Evolutionary conservation across 768 basidiomycete species (phyloP).

Genomic region (Tulasnella sp.): DNA sequence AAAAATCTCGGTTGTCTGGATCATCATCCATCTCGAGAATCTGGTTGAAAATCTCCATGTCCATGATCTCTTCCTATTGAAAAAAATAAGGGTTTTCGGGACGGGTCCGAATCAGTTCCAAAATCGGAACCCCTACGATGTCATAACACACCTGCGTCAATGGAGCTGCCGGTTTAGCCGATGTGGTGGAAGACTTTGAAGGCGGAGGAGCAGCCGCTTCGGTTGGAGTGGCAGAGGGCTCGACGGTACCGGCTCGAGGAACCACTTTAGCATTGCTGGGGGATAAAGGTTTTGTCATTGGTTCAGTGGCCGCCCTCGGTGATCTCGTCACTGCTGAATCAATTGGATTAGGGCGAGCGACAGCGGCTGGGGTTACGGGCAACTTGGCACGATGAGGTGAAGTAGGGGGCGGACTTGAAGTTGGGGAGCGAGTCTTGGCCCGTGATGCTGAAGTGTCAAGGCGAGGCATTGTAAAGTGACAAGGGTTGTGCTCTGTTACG

Average conservation of each 20-base stretch:
- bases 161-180: neutral
- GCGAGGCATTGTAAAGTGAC: too few relatives aligned
- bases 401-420: neutral
- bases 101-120: neutral
- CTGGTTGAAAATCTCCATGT: slow-evolving; percentile 72
- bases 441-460: too few relatives aligned
- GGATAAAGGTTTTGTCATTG: neutral
- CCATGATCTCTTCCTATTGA: slow-evolving; percentile 32
- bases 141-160: neutral
- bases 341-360: neutral
- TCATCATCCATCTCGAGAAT: slow-evolving; percentile 87
- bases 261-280: neutral
- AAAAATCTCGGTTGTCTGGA: slow-evolving; percentile 55
- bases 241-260: neutral
- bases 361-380: slow-evolving; percentile 4
- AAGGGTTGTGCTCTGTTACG: too few relatives aligned
- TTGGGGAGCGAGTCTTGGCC: too few relatives aligned
- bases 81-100: neutral
- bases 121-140: neutral
- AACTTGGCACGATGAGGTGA: slow-evolving; percentile 3
- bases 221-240: neutral
- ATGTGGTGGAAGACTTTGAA: neutral
- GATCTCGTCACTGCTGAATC: neutral
- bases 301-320: neutral
- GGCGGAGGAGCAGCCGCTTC: neutral